Evolutionary conservation across 371 early-diverging fungal species (phyloP).

Genomic region (Blakeslea trispora): DNA sequence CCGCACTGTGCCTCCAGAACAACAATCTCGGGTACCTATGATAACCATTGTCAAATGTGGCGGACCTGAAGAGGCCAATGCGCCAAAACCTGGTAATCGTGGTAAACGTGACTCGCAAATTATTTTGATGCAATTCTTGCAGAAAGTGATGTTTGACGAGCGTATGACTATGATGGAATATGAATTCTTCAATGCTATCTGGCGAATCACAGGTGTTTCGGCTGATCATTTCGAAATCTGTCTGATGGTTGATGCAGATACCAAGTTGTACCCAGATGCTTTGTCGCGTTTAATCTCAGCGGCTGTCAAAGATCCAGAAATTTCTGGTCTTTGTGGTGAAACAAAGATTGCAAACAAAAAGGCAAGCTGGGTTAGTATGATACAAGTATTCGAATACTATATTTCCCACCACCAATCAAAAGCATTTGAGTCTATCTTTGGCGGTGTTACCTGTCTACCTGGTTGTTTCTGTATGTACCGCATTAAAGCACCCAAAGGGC

Average conservation of each 20-base stretch:
- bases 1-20: slow-evolving; percentile 47
- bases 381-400: slow-evolving; percentile 79
- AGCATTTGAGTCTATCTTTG: slow-evolving; percentile 95
- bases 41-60: slow-evolving; percentile 95
- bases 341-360: slow-evolving; percentile 88
- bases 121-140: slow-evolving; percentile 96
- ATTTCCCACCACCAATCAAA: slow-evolving; percentile 93
- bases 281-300: slow-evolving; percentile 67
- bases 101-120: slow-evolving; percentile 99
- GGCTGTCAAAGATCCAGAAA: slow-evolving; percentile 72
- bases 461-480: slow-evolving; percentile 98
- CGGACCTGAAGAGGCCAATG: slow-evolving; percentile 66
- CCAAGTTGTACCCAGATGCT: slow-evolving; percentile 82
- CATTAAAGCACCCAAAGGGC: slow-evolving; percentile 80
- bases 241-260: slow-evolving; percentile 98
- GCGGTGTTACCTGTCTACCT: slow-evolving; percentile 95
- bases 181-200: slow-evolving; percentile 92
- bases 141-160: slow-evolving; percentile 93
- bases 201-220: slow-evolving; percentile 78
- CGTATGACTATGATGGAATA: slow-evolving; percentile 95
- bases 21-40: slow-evolving; percentile 76
- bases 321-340: slow-evolving; percentile 87
- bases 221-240: slow-evolving; percentile 88
- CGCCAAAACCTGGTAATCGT: slow-evolving; percentile 89
- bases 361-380: slow-evolving; percentile 87